phyloP scores from a whole-genome alignment of 352 stramenopile species.

The Globisporangium nunn region DNA sequence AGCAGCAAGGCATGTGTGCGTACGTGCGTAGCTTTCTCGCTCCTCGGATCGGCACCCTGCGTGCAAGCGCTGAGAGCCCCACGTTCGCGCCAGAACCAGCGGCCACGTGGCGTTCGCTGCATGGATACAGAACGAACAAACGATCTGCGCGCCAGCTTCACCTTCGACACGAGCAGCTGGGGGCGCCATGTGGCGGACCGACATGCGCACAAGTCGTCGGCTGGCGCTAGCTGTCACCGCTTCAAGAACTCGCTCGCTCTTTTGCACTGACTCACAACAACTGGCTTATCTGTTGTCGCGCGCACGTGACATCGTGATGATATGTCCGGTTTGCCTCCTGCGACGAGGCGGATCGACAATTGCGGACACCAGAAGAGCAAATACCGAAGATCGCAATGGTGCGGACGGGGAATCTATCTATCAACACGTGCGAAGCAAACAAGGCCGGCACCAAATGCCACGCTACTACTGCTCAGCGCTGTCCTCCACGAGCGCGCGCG shows the following conservation, averaged over 20 bases:
- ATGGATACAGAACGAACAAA: not conserved
- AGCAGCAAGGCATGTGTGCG: not conserved
- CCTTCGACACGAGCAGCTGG: too few species aligned
- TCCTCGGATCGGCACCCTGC: not conserved
- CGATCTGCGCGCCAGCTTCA: not conserved
- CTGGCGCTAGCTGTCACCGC: not conserved
- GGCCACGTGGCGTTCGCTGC: not conserved
- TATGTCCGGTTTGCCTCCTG: not conserved
- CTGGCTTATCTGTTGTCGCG: not conserved
- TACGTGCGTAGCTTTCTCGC: not conserved
- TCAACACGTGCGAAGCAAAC: not conserved
- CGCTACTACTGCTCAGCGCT: not conserved
- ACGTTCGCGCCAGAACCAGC: not conserved
- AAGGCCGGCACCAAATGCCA: too few species aligned
- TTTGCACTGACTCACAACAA: too few species aligned
- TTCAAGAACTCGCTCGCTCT: not conserved
- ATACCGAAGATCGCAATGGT: too few species aligned
- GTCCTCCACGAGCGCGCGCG: constrained; percentile 25
- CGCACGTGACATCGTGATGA: not conserved
- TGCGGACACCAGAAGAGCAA: too few species aligned
- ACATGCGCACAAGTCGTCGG: too few species aligned
- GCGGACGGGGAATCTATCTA: not conserved
- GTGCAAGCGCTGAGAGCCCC: not conserved
- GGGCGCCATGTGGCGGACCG: not conserved
- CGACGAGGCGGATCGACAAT: not conserved